These are phyloP conservation scores for Pulveroboletus sp. DNA, from an alignment of 768 basidiomycete species.

Conservation along the genomic window DNA sequence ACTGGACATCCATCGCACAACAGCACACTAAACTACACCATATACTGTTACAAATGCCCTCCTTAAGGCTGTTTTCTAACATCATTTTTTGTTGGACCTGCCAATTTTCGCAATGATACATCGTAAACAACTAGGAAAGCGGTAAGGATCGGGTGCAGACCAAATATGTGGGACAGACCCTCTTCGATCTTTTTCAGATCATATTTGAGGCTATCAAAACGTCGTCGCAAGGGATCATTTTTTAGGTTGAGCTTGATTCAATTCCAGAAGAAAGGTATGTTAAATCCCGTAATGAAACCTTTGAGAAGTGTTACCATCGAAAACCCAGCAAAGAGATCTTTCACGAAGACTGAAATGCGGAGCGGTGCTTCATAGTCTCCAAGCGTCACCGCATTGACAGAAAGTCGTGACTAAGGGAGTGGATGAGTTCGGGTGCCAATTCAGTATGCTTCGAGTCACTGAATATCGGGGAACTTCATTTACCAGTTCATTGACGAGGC, in stretches of 20 bases:
- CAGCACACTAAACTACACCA: background rate
- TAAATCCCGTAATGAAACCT: background rate
- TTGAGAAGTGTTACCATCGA: conserved; percentile 52
- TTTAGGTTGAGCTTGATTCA: conserved; percentile 67
- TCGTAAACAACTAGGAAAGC: conserved; percentile 69
- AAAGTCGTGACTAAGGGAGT: conserved; percentile 59
- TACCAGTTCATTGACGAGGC: conserved; percentile 76
- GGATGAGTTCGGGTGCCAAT: conserved; percentile 5
- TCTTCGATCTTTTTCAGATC: conserved; percentile 88
- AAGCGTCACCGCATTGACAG: conserved; percentile 77
- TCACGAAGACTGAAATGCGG: conserved; percentile 72
- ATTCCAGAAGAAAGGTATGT: conserved; percentile 2
- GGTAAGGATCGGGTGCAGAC: background rate
- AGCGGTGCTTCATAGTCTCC: conserved; percentile 78
- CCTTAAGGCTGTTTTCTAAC: background rate
- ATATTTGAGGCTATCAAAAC: conserved; percentile 81
- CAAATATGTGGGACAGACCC: conserved; percentile 41
- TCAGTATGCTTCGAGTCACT: background rate
- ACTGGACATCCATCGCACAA: background rate
- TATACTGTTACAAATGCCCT: background rate
- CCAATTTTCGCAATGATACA: conserved; percentile 69
- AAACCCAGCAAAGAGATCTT: conserved; percentile 79
- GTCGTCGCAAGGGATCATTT: conserved; percentile 67
- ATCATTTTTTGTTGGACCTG: conserved; percentile 21
- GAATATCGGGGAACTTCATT: conserved; percentile 18